A percentile compares a stretch with the other conserved stretches of the same genome.
phyloP scores from a whole-genome alignment of 164 flowering plant species.

The Malania oleifera region DNA sequence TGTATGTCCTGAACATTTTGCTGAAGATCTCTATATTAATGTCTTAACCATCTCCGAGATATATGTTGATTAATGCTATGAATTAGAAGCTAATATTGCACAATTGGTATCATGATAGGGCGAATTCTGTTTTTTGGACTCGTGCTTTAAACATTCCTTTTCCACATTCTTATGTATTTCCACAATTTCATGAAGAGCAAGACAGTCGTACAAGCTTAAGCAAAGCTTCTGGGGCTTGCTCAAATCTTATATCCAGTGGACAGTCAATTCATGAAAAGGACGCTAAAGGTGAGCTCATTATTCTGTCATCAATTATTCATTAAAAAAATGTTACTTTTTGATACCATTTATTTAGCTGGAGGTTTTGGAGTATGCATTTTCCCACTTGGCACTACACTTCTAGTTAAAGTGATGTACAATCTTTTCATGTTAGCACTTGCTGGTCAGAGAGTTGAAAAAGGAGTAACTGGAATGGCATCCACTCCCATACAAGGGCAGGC shows the following conservation, averaged over 20 bases:
- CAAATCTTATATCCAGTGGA: conserved; percentile 22
- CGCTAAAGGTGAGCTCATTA: conserved; percentile 31
- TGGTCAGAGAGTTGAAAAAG: conserved; percentile 14
- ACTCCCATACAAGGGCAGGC: conserved; percentile 40
- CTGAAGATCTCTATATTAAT: neutral
- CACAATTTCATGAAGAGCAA: conserved; percentile 32
- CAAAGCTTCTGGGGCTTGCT: conserved; percentile 17
- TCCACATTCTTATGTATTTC: conserved; percentile 78
- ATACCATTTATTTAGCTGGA: neutral
- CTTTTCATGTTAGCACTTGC: conserved; percentile 14
- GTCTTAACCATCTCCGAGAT: neutral
- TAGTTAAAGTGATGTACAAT: conserved; percentile 2
- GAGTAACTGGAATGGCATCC: conserved; percentile 20
- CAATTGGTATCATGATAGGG: conserved; percentile 44
- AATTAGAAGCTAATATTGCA: conserved; percentile 8
- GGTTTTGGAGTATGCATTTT: neutral
- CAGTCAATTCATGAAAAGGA: conserved; percentile 16
- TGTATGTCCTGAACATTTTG: conserved; percentile 13
- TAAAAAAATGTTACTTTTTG: neutral
- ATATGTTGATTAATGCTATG: neutral
- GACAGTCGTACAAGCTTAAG: conserved; percentile 16
- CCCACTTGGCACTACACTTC: too few species aligned
- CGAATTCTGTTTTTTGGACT: conserved; percentile 93
- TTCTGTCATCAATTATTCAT: neutral
- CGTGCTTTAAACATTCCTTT: conserved; percentile 90